Evolutionary conservation across 768 basidiomycete genomes (phyloP).

Genomic region (Ephemerocybe angulata): DNA sequence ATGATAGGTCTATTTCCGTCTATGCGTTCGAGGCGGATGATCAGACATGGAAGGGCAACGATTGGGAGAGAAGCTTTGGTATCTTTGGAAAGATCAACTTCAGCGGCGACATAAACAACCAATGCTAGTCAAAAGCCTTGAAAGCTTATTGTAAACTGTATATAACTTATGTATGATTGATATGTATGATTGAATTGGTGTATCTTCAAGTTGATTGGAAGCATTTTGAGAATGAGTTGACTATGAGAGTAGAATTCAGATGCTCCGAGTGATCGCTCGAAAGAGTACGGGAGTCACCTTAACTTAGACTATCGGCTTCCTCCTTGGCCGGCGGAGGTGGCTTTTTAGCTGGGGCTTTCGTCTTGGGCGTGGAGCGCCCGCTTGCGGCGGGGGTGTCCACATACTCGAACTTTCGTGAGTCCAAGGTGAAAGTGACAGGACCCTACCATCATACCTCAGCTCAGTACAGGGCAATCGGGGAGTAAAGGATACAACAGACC

Average conservation of each 20-base stretch:
- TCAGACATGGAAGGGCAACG: slow-evolving; percentile 34
- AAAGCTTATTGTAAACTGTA: background rate
- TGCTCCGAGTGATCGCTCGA: too few relatives aligned
- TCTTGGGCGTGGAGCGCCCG: background rate
- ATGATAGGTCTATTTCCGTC: slow-evolving; percentile 28
- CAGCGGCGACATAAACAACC: slow-evolving; percentile 20
- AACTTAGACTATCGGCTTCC: too few relatives aligned
- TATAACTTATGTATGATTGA: background rate
- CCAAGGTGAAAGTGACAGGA: slow-evolving; percentile 81
- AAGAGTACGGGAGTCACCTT: too few relatives aligned
- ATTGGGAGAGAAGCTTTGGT: slow-evolving; percentile 38
- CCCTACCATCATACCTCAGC: slow-evolving; percentile 44
- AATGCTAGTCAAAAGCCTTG: slow-evolving; percentile 13
- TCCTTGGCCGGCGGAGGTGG: background rate
- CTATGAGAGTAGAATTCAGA: background rate
- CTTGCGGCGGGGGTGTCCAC: slow-evolving; percentile 22
- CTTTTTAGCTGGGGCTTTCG: background rate
- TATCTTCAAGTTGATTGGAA: background rate
- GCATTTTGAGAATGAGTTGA: background rate
- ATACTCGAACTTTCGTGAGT: slow-evolving; percentile 78
- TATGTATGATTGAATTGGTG: background rate
- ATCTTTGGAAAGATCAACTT: slow-evolving; percentile 32
- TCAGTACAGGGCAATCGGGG: slow-evolving; percentile 36
- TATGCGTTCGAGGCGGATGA: slow-evolving; percentile 39
- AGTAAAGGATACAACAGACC: slow-evolving; percentile 37